Evolutionary conservation across 495 filamentous ascomycete genomes (phyloP).

Genomic region (Penicillium paxilli): DNA sequence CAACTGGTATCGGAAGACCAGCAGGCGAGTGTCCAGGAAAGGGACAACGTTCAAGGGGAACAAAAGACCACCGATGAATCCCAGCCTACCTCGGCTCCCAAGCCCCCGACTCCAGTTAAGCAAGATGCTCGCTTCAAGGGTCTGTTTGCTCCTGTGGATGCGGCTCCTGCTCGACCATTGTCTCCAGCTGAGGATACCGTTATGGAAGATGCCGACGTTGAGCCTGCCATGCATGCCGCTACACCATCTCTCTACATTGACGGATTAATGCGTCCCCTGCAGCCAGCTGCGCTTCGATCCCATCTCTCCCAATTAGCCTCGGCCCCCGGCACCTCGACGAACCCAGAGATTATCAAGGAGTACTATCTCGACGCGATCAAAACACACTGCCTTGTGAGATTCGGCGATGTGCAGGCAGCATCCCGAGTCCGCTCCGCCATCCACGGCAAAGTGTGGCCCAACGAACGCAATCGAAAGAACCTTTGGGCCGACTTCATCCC

Average conservation of each 20-base stretch:
- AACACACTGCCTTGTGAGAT: slow-evolving; percentile 81
- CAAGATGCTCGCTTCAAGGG: slow-evolving; percentile 55
- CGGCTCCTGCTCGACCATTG: slow-evolving; percentile 18
- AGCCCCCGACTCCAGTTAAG: slow-evolving; percentile 16
- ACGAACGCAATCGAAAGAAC: slow-evolving; percentile 78
- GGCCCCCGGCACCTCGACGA: slow-evolving; percentile 47
- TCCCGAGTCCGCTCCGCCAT: slow-evolving; percentile 75
- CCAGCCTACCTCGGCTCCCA: background rate
- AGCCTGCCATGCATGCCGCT: slow-evolving; percentile 76
- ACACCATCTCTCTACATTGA: slow-evolving; percentile 88
- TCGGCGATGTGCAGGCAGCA: slow-evolving; percentile 67
- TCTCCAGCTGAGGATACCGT: slow-evolving; percentile 24
- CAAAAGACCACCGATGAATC: slow-evolving; percentile 15
- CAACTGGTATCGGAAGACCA: slow-evolving; percentile 32
- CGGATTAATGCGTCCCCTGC: slow-evolving; percentile 86
- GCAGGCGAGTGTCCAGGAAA: slow-evolving; percentile 4
- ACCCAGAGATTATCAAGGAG: slow-evolving; percentile 55
- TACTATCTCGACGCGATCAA: slow-evolving; percentile 84
- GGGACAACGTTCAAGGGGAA: background rate
- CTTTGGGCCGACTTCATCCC: slow-evolving; percentile 93
- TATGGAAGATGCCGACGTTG: slow-evolving; percentile 50
- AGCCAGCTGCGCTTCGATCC: slow-evolving; percentile 57
- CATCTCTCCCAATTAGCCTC: slow-evolving; percentile 70
- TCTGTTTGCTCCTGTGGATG: slow-evolving; percentile 43
- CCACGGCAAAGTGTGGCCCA: slow-evolving; percentile 80